Evolutionary conservation across 2,329 filamentous ascomycete species (phyloP).

Genomic region (Coniochaeta sp.): DNA sequence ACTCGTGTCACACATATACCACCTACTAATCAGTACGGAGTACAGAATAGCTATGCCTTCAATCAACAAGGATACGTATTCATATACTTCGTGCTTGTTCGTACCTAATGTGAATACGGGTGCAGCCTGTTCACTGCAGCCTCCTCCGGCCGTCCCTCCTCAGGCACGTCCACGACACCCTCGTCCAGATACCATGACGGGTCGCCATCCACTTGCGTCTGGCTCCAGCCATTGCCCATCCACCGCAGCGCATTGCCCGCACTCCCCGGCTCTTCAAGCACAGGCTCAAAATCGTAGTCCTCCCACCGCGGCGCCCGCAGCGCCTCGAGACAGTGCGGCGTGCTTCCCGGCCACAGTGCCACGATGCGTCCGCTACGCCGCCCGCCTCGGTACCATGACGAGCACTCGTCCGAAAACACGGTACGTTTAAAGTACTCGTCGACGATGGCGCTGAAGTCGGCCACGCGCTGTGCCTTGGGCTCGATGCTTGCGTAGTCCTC

Average conservation of each 20-base stretch:
- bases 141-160: background rate
- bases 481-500: constrained; percentile 33
- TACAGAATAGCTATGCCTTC: too few species aligned
- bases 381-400: constrained; percentile 43
- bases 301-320: constrained; percentile 33
- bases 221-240: constrained; percentile 30
- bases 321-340: constrained; percentile 29
- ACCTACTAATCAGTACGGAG: too few species aligned
- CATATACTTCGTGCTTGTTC: background rate
- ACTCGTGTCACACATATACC: too few species aligned
- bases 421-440: constrained; percentile 37
- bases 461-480: constrained; percentile 31
- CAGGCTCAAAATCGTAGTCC: constrained; percentile 19
- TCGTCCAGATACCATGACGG: constrained; percentile 27
- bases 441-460: constrained; percentile 36
- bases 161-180: constrained; percentile 21
- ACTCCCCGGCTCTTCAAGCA: constrained; percentile 22
- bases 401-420: constrained; percentile 37
- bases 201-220: constrained; percentile 24
- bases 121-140: background rate
- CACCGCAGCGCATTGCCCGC: constrained; percentile 25
- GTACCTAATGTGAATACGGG: background rate
- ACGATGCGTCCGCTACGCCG: constrained; percentile 28
- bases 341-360: constrained; percentile 34
- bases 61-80: too few species aligned